Evolutionary conservation across 768 basidiomycete genomes (phyloP), one percentile per base, ranked within the genome.

Genomic region (Daedaleopsis sinensis): DNA sequence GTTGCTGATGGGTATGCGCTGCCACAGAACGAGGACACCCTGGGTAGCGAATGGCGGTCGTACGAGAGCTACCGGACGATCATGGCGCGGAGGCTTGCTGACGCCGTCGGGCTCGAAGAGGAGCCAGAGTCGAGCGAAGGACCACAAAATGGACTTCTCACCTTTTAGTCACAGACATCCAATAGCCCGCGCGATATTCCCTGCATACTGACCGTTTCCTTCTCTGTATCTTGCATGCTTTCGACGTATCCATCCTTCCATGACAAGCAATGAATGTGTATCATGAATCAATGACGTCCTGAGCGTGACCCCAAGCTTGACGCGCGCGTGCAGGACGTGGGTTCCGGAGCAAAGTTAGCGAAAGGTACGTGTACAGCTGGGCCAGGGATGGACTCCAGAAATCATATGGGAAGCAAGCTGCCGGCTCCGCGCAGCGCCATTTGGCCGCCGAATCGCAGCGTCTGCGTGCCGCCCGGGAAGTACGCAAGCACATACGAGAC

Each of bases 401-500:
- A 24, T 47, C 15, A 96, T 69, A 94, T 78, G 11, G 95, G 94
- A 35, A 97, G 78, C 8, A 96, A 79, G 65, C 81, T 91, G 37
- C 91, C 85, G 47, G 93, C 94, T 8, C 96, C 90, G 39, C 94
- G 87, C 21, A 97, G 76, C 1, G 92, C 90, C 66, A 94, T 79
- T 57, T 88, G 87, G 37, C 87, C 86, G 7, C 93, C 94, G 68
- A 94, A 82, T 21, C 89, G 85, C 21, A 94, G 79, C 1, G 93
- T 94, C 67, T 89, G 87, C 32, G 82, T 82, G 32, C 90, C 96
- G 11, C 93, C 95, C 19, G 97, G 97, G 76, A 99, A 98, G 77
- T 98, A 98, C 0, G 95, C 95, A 18, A 94, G 80, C 8, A 98
- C 82, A 71, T 99, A 99, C 15, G 90, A 82, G 15, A 97, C 79